A percentile compares a stretch with the other conserved stretches of the same genome.
Evolutionary conservation across 1,284 basidiomycete species (phyloP).

Genomic region (Cryptococcus jaspeensis): DNA sequence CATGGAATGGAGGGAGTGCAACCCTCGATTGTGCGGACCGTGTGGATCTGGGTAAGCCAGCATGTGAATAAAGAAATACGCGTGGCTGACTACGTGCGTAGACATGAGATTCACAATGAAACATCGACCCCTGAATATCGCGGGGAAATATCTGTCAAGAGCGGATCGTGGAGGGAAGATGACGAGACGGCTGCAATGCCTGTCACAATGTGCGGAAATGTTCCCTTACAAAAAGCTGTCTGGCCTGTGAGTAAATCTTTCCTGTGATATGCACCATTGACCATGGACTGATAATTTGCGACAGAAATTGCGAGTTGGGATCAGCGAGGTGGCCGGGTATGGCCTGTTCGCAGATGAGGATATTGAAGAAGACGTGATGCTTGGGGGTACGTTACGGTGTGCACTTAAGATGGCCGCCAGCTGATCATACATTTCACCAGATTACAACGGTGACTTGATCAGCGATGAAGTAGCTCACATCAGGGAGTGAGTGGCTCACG

Average conservation of each 20-base stretch:
- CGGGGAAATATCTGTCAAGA: not conserved
- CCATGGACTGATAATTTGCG: not conserved
- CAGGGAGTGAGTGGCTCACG: constrained; percentile 16
- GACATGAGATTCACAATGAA: constrained; percentile 1
- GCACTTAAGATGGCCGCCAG: not conserved
- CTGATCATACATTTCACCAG: constrained; percentile 4
- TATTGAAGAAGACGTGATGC: constrained; percentile 7
- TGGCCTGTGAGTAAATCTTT: constrained; percentile 7
- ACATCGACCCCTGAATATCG: too few relatives aligned
- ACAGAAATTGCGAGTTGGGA: constrained; percentile 17
- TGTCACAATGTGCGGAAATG: constrained; percentile 10
- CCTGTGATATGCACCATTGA: not conserved
- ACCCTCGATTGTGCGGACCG: constrained; percentile 15
- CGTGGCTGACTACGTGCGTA: not conserved
- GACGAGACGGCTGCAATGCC: not conserved
- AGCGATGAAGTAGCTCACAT: constrained; percentile 6
- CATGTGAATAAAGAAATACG: not conserved
- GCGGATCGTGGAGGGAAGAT: not conserved
- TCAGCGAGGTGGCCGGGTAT: constrained; percentile 21
- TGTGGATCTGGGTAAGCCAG: constrained; percentile 17
- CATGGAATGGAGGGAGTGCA: constrained; percentile 13
- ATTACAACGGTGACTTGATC: constrained; percentile 24
- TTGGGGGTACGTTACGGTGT: constrained; percentile 15
- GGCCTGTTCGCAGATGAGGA: constrained; percentile 22
- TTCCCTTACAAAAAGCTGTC: constrained; percentile 11